phyloP scores from a whole-genome alignment of 176 grass and related monocot genomes.

The Musa troglodytarum region DNA sequence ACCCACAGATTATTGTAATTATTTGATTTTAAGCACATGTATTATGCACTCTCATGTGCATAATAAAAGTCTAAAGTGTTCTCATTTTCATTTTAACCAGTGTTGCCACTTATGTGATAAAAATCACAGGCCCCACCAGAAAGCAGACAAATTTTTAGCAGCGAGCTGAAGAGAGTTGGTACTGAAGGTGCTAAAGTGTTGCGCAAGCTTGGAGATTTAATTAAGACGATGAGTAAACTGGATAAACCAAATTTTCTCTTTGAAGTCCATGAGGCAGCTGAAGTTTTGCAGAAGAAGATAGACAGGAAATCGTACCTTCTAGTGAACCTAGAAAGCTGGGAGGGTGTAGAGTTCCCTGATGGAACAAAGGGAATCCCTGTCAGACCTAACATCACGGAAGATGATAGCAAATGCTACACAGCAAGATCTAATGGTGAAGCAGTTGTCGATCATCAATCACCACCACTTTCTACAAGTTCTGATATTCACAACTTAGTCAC shows the following conservation, averaged over 20 bases:
- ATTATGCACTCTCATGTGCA: too few species aligned
- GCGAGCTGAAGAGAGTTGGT: constrained; percentile 69
- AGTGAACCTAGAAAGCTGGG: constrained; percentile 62
- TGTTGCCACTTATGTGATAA: background rate
- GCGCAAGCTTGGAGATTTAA: constrained; percentile 53
- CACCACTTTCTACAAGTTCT: background rate
- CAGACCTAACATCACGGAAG: background rate
- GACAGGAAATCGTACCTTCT: constrained; percentile 72
- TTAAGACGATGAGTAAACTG: constrained; percentile 63
- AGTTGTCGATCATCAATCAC: too few species aligned
- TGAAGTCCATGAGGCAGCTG: constrained; percentile 60
- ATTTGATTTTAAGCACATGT: too few species aligned
- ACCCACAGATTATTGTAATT: too few species aligned
- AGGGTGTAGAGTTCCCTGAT: constrained; percentile 24
- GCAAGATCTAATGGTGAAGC: constrained; percentile 2
- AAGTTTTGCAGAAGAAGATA: constrained; percentile 78
- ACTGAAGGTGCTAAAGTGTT: constrained; percentile 64
- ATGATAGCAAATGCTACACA: constrained; percentile 17
- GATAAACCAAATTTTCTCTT: constrained; percentile 51
- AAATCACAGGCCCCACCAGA: constrained; percentile 50
- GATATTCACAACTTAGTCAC: background rate
- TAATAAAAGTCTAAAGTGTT: too few species aligned
- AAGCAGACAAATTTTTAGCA: constrained; percentile 54
- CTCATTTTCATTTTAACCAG: background rate
- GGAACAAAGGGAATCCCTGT: constrained; percentile 29